Base-by-base conservation (phyloP, 2,329 filamentous ascomycete species). In the Diaporthe citrichinensis region DNA sequence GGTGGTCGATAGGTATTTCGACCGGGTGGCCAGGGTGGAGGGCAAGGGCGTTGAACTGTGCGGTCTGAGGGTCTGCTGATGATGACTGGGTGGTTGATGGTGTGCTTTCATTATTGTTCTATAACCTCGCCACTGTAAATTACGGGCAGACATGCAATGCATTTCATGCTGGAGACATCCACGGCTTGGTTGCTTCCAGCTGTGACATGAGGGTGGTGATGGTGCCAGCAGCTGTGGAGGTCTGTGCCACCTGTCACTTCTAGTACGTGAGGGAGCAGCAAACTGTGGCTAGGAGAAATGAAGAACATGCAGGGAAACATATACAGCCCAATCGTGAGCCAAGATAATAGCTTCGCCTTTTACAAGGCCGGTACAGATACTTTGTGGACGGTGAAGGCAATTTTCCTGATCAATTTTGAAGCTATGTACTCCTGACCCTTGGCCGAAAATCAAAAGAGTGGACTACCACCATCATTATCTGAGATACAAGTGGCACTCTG, bases 11-110 rank as follows among this genome's bases (percentile, higher is more conserved):
- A 84, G 90, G 78, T 96, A 94, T 84, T 95, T 95, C 84, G 90
- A 87, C 41, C 86, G 92, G 23, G 83, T 87, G 62, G 92, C 91
- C 14, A 87, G 88, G 78, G 90, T 95, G 28, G 90, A 94, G 81
- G 90, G 91, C 49, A 92, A 92, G 80, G 90, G 90, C n/a, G 87
- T 95, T 2, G 92, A 94, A 80, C 90, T 94, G n/a, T 95, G 93
- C 79, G 94, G 94, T 6, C 85, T 95, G 71, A 87, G 90, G 80
- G 90, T 96, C 44, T 95, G 93, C 81, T 94, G 80, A 85, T 41
- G 49, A 20, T 46, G n/a, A n/a, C n/a, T n/a, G 17, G n/a, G 71
- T 10, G 55, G n/a, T 55, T 31, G 53, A 20, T 31, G 62, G 44
- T 25, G 61, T 57, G 44, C 20, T 65, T 69, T 69, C 65, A 41